Evolutionary conservation across 2,329 filamentous ascomycete genomes (phyloP).

Genomic region (Fusarium stilboides): DNA sequence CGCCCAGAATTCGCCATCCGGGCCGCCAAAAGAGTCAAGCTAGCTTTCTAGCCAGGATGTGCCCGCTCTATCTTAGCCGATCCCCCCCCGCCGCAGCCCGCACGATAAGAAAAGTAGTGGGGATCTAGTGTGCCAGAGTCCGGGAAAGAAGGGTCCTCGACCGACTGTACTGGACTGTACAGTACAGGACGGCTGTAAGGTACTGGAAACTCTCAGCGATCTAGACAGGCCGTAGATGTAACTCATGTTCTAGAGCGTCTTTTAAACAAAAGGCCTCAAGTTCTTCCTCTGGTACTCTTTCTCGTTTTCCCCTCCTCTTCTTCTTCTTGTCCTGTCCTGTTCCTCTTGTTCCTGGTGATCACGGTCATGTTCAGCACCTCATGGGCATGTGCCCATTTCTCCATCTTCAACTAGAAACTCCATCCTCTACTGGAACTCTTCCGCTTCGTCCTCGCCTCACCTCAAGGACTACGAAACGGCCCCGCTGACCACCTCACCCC

Average conservation of each 20-base stretch:
- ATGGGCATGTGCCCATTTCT: slow-evolving; percentile 46
- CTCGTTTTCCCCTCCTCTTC: neutral
- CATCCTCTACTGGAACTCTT: slow-evolving; percentile 24
- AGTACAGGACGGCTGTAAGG: slow-evolving; percentile 5
- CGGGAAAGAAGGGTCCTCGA: slow-evolving; percentile 32
- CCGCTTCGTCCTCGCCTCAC: slow-evolving; percentile 17
- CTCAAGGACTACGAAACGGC: slow-evolving; percentile 38
- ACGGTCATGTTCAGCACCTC: slow-evolving; percentile 46
- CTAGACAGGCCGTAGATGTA: slow-evolving; percentile 15
- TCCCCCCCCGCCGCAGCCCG: slow-evolving; percentile 32
- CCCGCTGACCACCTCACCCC: slow-evolving; percentile 47
- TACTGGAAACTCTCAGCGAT: slow-evolving; percentile 32
- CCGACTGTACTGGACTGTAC: slow-evolving; percentile 12
- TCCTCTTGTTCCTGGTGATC: slow-evolving; percentile 40
- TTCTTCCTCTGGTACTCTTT: slow-evolving; percentile 9
- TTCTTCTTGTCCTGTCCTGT: neutral
- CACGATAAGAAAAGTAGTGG: slow-evolving; percentile 38
- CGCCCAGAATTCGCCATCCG: slow-evolving; percentile 25
- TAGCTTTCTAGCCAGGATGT: neutral
- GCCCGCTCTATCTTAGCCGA: slow-evolving; percentile 24
- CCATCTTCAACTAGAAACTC: slow-evolving; percentile 25
- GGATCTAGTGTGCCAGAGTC: slow-evolving; percentile 12
- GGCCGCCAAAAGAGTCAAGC: slow-evolving; percentile 18
- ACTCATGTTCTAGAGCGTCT: slow-evolving; percentile 31
- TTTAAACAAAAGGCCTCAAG: slow-evolving; percentile 26